Base-by-base conservation (phyloP, 2,329 filamentous ascomycete genomes). In the Fusarium concolor region DNA sequence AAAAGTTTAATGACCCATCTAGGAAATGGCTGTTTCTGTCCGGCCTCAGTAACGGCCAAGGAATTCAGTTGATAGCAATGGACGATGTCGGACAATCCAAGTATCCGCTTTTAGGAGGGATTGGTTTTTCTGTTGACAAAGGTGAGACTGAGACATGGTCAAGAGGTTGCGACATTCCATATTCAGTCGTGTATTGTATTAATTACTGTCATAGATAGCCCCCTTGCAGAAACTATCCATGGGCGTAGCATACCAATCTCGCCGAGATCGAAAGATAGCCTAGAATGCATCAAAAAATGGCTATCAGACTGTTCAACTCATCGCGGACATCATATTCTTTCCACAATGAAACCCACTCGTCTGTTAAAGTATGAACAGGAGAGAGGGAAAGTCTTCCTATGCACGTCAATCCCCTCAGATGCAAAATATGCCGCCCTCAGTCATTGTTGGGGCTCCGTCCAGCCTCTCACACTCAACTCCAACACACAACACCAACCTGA, bases 321-420 rank as follows among this genome's bases (percentile, higher is more conserved):
- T 1, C 39, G 44, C 26, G 3, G 10, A 10, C 39, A 55, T 38
- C 12, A 26, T 1, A 3, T 1, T 1, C 3, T 6, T 3, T 11
- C 2, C 22, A 20, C 17, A 8, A 2, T n/a, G 3, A 6, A 54
- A 0, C 47, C 18, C 2, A 17, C 54, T 14, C 39, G 54, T 1
- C 10, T 37, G 2, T 17, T 53, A 1, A 11, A 7, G 6, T 38
- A 44, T 6, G 22, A 38, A 1, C 5, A 26, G 5, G 2, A 10
- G 5, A 15, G 0, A 11, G 14, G 3, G 4, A n/a, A 2, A 3
- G 5, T 33, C 2, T 10, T 2, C 0, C 10, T 38, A 0, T 31
- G 47, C 0, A 38, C 24, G 6, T 26, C 12, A 0, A 1, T 22
- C 6, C 18, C 31, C 1, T 2, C 2, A 2, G 10, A 15, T 4